Evolutionary conservation across 768 basidiomycete genomes (phyloP).

Genomic region (Gloeostereum incarnatum): DNA sequence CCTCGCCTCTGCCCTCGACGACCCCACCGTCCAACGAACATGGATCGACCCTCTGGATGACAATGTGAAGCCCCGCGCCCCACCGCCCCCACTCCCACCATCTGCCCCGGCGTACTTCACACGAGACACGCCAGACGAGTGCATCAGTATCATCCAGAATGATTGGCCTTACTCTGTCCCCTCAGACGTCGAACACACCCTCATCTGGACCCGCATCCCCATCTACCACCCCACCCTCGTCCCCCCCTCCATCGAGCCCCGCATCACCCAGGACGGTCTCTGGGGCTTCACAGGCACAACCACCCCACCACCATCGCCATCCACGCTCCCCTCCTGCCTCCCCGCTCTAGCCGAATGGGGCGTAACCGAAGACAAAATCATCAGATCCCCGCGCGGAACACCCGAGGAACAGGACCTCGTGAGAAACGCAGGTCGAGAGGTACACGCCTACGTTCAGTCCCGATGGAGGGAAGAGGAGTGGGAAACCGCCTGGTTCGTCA

Average conservation of each 20-base stretch:
- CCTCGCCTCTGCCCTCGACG: constrained; percentile 44
- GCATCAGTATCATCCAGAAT: constrained; percentile 67
- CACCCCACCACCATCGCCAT: constrained; percentile 50
- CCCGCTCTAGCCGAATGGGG: constrained; percentile 66
- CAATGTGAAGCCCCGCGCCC: background rate
- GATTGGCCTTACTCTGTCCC: constrained; percentile 91
- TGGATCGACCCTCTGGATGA: constrained; percentile 1
- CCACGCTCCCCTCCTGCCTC: constrained; percentile 44
- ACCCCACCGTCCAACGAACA: constrained; percentile 5
- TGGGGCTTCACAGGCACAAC: constrained; percentile 71
- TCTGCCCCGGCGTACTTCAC: constrained; percentile 54
- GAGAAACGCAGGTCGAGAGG: constrained; percentile 41
- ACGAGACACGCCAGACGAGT: constrained; percentile 44
- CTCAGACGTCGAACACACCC: constrained; percentile 57
- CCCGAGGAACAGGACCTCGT: constrained; percentile 45
- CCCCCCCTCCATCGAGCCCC: constrained; percentile 37
- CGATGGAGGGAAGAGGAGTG: constrained; percentile 67
- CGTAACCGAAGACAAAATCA: constrained; percentile 50
- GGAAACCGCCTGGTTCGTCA: constrained; percentile 92
- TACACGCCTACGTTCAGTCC: constrained; percentile 51
- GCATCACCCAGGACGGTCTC: constrained; percentile 66
- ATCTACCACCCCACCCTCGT: constrained; percentile 56
- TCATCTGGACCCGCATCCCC: constrained; percentile 73
- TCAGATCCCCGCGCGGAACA: constrained; percentile 40
- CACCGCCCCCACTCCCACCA: constrained; percentile 20